A percentile compares a stretch with the other conserved stretches of the same genome.
Conservation (phyloP, 495 filamentous ascomycete species). For the Hypoxylon cercidicola region DNA sequence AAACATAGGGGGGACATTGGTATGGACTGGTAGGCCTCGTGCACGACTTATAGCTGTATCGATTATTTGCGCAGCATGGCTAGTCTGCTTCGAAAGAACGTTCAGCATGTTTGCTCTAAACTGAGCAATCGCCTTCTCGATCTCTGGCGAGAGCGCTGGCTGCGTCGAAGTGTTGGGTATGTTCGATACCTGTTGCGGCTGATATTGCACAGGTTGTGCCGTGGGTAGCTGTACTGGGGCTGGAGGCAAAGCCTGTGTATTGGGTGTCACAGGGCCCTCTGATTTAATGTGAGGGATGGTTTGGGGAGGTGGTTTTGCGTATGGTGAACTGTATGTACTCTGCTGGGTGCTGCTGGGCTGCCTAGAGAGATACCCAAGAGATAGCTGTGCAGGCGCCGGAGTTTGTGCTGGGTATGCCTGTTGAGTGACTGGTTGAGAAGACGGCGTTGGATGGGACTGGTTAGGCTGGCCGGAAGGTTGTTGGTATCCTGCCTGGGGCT, state of each 20-base stretch:
- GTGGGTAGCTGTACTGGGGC: constrained; percentile 23
- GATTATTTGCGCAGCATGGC: constrained; percentile 41
- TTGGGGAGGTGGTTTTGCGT: constrained; percentile 50
- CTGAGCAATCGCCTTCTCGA: constrained; percentile 44
- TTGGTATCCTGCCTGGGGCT: constrained; percentile 36
- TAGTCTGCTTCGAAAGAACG: constrained; percentile 40
- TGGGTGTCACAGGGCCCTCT: constrained; percentile 25
- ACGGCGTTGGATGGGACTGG: constrained; percentile 34
- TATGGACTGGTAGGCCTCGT: constrained; percentile 40
- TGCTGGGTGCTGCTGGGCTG: constrained; percentile 48
- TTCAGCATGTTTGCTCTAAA: constrained; percentile 45
- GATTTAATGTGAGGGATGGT: constrained; percentile 35
- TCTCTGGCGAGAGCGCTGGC: constrained; percentile 35
- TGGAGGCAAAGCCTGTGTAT: constrained; percentile 30
- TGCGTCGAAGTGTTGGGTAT: constrained; percentile 5
- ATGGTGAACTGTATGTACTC: constrained; percentile 57
- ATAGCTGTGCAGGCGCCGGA: constrained; percentile 48
- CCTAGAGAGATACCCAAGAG: constrained; percentile 47
- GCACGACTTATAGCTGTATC: constrained; percentile 43
- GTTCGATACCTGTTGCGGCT: constrained; percentile 24
- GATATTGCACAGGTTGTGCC: constrained; percentile 18
- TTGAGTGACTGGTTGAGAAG: constrained; percentile 40
- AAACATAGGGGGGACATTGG: constrained; percentile 39
- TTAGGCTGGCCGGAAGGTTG: constrained; percentile 30
- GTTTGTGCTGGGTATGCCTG: constrained; percentile 47